Percentiles rank a stretch among this genome's conserved stretches.
Evolutionary conservation across 768 basidiomycete species (phyloP).

Genomic region (Chalciporus chontae): DNA sequence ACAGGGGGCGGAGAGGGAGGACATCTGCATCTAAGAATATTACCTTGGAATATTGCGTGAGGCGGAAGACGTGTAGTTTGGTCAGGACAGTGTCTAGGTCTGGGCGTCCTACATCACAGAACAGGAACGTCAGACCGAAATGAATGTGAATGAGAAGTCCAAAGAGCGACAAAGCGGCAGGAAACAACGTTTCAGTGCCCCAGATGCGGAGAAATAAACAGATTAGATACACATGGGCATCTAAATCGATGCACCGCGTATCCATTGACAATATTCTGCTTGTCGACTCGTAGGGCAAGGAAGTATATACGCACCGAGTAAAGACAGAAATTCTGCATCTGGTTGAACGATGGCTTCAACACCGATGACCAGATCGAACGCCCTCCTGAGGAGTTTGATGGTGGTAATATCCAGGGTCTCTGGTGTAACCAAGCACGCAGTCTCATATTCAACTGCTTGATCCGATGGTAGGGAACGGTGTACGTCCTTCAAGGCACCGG

Average conservation of each 20-base stretch:
- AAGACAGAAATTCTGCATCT: constrained; percentile 59
- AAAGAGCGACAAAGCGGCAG: constrained; percentile 12
- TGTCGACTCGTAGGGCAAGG: background rate
- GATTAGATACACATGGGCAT: constrained; percentile 8
- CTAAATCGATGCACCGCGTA: constrained; percentile 7
- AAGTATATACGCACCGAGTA: constrained; percentile 64
- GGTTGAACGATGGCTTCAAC: constrained; percentile 83
- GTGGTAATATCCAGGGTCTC: constrained; percentile 84
- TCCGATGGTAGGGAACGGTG: constrained; percentile 43
- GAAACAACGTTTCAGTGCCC: constrained; percentile 17
- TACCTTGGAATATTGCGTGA: constrained; percentile 80
- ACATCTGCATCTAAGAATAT: constrained; percentile 93
- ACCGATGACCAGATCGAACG: constrained; percentile 83
- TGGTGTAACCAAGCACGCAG: constrained; percentile 91
- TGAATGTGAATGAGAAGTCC: background rate
- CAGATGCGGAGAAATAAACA: constrained; percentile 3
- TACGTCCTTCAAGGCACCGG: constrained; percentile 77
- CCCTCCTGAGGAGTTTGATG: constrained; percentile 73
- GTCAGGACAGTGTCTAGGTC: constrained; percentile 94
- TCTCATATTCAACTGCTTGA: constrained; percentile 55
- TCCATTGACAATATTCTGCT: constrained; percentile 2
- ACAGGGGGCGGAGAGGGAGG: constrained; percentile 81
- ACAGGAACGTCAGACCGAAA: constrained; percentile 11
- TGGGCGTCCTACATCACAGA: constrained; percentile 67
- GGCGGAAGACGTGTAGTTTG: constrained; percentile 93